Percentiles rank a stretch among this genome's conserved stretches.
Conservation (phyloP, 78 protist genomes). For the Polysphondylium violaceum region DNA sequence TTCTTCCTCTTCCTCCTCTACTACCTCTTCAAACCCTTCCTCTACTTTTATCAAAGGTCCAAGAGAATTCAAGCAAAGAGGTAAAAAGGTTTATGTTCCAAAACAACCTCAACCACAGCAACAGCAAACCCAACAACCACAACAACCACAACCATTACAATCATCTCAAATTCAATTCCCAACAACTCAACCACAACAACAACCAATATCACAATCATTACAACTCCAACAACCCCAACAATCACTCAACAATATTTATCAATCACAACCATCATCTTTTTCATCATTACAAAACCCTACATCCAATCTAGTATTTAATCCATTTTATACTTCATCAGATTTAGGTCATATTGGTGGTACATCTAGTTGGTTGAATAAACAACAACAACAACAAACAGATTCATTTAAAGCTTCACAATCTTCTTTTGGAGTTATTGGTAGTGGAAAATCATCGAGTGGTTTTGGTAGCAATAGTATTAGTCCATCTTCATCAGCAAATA, state of each 20-base stretch:
- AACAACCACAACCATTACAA: too few species aligned
- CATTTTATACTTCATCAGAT: too few species aligned
- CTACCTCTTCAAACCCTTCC: background rate
- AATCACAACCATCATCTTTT: constrained; percentile 1
- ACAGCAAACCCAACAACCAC: background rate
- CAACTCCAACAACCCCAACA: background rate
- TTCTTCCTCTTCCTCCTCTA: background rate
- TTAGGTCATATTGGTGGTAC: background rate
- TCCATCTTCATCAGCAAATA: too few species aligned
- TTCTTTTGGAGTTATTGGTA: constrained; percentile 66
- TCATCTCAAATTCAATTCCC: too few species aligned
- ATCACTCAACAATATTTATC: background rate
- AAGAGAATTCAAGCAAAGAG: background rate
- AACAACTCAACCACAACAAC: constrained; percentile 7
- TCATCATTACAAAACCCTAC: background rate
- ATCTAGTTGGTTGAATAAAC: constrained; percentile 15
- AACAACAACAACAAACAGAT: background rate
- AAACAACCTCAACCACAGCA: constrained; percentile 48
- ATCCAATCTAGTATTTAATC: background rate
- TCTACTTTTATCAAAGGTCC: background rate
- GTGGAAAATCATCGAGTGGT: constrained; percentile 53
- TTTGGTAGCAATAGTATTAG: too few species aligned
- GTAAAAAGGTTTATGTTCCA: constrained; percentile 52
- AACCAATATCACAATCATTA: constrained; percentile 7
- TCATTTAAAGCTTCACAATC: background rate